Evolutionary conservation across 495 filamentous ascomycete genomes (phyloP).

Genomic region (Neurospora hispaniola): DNA sequence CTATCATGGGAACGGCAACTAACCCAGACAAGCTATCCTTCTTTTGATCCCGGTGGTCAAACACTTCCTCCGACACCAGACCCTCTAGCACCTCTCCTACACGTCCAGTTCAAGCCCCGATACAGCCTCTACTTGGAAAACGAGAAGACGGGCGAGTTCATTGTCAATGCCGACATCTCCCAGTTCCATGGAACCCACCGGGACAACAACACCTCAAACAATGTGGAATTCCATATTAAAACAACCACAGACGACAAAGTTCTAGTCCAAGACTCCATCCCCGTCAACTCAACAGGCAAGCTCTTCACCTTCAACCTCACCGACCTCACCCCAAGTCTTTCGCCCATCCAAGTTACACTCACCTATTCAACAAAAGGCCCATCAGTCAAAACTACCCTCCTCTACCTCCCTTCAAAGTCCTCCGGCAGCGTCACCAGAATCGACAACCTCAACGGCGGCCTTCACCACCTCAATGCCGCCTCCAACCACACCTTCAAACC

Average conservation of each 20-base stretch:
- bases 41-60: constrained; percentile 52
- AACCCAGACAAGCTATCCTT: constrained; percentile 32
- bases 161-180: constrained; percentile 49
- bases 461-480: constrained; percentile 29
- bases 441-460: constrained; percentile 49
- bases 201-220: constrained; percentile 19
- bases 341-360: constrained; percentile 34
- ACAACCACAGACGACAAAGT: constrained; percentile 18
- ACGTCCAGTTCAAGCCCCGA: constrained; percentile 49
- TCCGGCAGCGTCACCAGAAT: constrained; percentile 51
- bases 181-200: constrained; percentile 36
- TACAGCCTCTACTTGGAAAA: constrained; percentile 50
- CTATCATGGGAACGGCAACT: not conserved
- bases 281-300: constrained; percentile 37
- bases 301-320: constrained; percentile 38
- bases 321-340: constrained; percentile 31
- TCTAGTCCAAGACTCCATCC: constrained; percentile 28
- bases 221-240: constrained; percentile 28
- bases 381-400: constrained; percentile 27
- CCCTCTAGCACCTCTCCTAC: constrained; percentile 35
- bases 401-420: constrained; percentile 46
- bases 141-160: constrained; percentile 44
- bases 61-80: constrained; percentile 32
- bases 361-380: constrained; percentile 25
- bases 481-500: constrained; percentile 31